Evolutionary conservation across 768 basidiomycete species (phyloP), one percentile per base, ranked within the genome.

Genomic region (Boletus sp.): DNA sequence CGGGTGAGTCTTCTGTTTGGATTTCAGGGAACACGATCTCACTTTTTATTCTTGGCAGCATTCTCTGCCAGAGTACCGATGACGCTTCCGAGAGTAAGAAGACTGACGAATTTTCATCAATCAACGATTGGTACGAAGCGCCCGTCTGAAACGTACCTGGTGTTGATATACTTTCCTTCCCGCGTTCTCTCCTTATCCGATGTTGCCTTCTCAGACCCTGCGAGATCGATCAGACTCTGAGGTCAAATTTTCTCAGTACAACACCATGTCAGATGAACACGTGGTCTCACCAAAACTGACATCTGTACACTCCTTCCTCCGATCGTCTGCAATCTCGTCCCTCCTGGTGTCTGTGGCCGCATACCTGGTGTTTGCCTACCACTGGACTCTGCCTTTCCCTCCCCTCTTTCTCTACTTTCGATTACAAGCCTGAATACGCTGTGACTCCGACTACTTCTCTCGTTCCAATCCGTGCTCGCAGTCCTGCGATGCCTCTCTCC

Each of bases 391-490:
- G 62, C 63, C 40, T 67, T 67, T 32, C 67, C 83, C 12, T 85
- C 86, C 0, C 82, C 84, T 54, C 86, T 76, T 66, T 87, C 90
- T 52, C 92, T 77, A 64, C 90, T 92, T 72, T 97, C 94, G 49
- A 96, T 86, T 0, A 98, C 95, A 30, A 98, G 82, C 32, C 94
- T 78, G 71, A 98, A 97, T 1, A 98, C 91, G 61, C 90, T 92
- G 70, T 98, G 96, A 76, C 92, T 94, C 35, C 96, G 80, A 68
- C 92, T 94, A 75, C 92, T 94, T 56, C 96, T 76, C 65, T 94
- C 90, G 68, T 99, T 99, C 96, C 96, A 99, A 67, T 99, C 96
- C n/a, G 97, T 99, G 63, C 86, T 91, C 1, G 94, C 95, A 4
- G 94, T 97, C 58, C 93, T 78, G 49, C 96, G 77, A 65, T 92